A percentile compares a stretch with the other conserved stretches of the same genome.
These are phyloP conservation scores for Colletotrichum sublineola DNA, from an alignment of 2,329 filamentous ascomycete species.

Conservation along the genomic window DNA sequence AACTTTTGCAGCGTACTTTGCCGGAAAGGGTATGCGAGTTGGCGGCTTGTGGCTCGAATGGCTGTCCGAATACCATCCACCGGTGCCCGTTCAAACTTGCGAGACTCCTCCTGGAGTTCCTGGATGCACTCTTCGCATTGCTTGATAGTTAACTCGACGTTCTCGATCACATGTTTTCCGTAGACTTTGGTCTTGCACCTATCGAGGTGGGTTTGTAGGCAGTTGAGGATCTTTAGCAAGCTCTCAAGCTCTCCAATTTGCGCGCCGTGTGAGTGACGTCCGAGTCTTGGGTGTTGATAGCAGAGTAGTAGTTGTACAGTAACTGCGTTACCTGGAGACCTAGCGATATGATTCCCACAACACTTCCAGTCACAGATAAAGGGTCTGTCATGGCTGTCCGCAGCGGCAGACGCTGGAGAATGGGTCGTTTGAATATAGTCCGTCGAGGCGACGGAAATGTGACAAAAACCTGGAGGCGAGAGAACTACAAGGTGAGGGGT, in stretches of 20 bases:
- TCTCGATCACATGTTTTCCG: conserved; percentile 44
- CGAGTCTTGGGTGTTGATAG: conserved; percentile 46
- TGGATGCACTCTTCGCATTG: conserved; percentile 48
- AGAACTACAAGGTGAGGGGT: background rate
- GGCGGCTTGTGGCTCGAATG: conserved; percentile 36
- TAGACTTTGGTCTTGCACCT: conserved; percentile 45
- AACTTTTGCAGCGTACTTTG: conserved; percentile 55
- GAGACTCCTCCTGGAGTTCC: conserved; percentile 47
- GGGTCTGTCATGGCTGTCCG: conserved; percentile 12
- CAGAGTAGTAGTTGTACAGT: conserved; percentile 52
- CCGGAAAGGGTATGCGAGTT: conserved; percentile 50
- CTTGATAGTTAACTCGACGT: conserved; percentile 47
- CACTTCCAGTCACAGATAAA: conserved; percentile 46
- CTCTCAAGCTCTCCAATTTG: conserved; percentile 46
- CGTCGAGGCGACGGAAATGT: background rate
- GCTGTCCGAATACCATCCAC: conserved; percentile 19
- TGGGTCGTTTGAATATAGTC: background rate
- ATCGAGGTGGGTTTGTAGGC: conserved; percentile 39
- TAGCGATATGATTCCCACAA: conserved; percentile 53
- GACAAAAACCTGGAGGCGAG: background rate
- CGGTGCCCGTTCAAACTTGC: conserved; percentile 45
- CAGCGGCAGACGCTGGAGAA: background rate
- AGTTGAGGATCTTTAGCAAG: conserved; percentile 47
- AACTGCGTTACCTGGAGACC: conserved; percentile 52
- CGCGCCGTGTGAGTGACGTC: conserved; percentile 47